Evolutionary conservation across 495 filamentous ascomycete genomes (phyloP), one percentile per base, ranked within the genome.

Genomic region (Staphylotrichum longicolle): DNA sequence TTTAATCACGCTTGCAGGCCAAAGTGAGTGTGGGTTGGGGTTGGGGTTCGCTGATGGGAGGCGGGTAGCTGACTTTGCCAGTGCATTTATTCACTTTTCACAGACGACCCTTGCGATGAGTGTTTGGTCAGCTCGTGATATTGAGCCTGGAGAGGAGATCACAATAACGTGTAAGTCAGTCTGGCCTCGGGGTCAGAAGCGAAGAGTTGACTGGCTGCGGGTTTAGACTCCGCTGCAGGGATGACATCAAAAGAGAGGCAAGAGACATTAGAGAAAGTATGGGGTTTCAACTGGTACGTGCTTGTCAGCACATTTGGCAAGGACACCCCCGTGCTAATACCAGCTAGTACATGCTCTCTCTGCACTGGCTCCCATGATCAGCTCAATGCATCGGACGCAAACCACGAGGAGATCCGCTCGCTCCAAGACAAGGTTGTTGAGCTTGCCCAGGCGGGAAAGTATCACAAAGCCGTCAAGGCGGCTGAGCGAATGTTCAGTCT

Each of bases 101-200:
- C 63, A 67, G 30, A 65, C 61, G 2, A 72, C 68, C 2, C 40
- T 75, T 2, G 51, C 70, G n/a, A 68, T 77, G 42, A 71, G 69
- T 32, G 60, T 74, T 0, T 67, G 69, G 63, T 64, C 73, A 12
- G 54, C 69, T n/a, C 63, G 68, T 8, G 72, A 75, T 50, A 77
- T 75, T 40, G 63, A 74, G 39, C 46, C 54, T 7, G 73, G 73
- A 15, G 74, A 77, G 42, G 74, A 77, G 55, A 74, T 77, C 35
- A 73, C 73, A 7, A 72, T 75, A 39, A 74, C 66, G 40, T 77
- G 73, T 74, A 61, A 63, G 72, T n/a, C n/a, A n/a, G n/a, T n/a
- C n/a, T n/a, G n/a, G 33, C 11, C 14, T 30, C 10, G 20, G 42
- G 41, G 35, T 34, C 2, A 34, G 4, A 33, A 33, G 7, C 51